Evolutionary conservation across 2,329 filamentous ascomycete genomes (phyloP).

Genomic region (Nemania serpens): DNA sequence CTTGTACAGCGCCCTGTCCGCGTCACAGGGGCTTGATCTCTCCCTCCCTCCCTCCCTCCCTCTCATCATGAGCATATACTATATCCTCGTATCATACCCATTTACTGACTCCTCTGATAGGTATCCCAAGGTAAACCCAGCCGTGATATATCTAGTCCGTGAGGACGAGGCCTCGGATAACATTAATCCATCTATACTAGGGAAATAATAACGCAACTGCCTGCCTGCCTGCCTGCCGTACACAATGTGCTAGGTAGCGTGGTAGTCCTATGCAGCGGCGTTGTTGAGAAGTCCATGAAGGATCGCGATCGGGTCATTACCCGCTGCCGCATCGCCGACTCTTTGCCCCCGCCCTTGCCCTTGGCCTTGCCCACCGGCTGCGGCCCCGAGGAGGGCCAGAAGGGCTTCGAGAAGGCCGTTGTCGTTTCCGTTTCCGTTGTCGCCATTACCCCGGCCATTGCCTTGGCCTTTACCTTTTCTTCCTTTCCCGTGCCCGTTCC

Average conservation of each 20-base stretch:
- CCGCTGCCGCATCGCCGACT: neutral
- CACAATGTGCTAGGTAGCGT: neutral
- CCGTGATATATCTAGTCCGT: neutral
- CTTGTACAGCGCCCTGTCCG: too few relatives aligned
- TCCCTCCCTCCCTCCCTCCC: too few relatives aligned
- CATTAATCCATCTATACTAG: too few relatives aligned
- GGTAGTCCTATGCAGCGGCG: neutral
- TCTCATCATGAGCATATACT: neutral
- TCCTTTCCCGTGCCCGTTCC: neutral
- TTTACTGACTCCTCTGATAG: too few relatives aligned
- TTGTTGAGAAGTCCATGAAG: slow-evolving; percentile 14
- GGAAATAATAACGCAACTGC: too few relatives aligned
- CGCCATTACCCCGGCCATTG: slow-evolving; percentile 2
- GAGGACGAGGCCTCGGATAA: neutral
- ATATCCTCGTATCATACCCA: neutral
- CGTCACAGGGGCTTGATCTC: too few relatives aligned
- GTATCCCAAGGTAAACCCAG: neutral
- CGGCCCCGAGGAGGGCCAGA: slow-evolving; percentile 16
- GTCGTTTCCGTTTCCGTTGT: slow-evolving; percentile 4
- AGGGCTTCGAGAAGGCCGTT: slow-evolving; percentile 19
- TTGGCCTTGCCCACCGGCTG: neutral
- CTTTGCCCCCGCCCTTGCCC: neutral
- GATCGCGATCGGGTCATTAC: slow-evolving; percentile 10
- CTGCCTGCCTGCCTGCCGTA: too few relatives aligned
- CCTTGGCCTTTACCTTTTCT: slow-evolving; percentile 2